Evolutionary conservation across 2,329 filamentous ascomycete species (phyloP).

Genomic region (Dothistroma septosporum): DNA sequence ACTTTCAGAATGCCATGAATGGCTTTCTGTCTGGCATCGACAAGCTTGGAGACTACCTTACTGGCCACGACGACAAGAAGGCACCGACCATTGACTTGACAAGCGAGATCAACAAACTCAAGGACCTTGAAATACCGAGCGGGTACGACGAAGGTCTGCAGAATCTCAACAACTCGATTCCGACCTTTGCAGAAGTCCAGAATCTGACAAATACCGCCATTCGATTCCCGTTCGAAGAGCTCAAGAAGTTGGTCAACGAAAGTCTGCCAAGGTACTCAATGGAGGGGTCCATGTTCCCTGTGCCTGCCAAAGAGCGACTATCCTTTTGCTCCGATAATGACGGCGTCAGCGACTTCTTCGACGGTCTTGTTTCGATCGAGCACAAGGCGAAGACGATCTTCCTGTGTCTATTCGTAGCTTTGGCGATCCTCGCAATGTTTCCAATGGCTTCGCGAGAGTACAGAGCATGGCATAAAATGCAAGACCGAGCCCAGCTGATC

Average conservation of each 20-base stretch:
- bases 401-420: constrained; percentile 66
- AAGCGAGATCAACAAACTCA: constrained; percentile 60
- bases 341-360: constrained; percentile 79
- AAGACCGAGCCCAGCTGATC: constrained; percentile 64
- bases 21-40: constrained; percentile 51
- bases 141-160: constrained; percentile 65
- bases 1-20: constrained; percentile 53
- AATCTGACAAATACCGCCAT: constrained; percentile 75
- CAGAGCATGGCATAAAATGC: constrained; percentile 68
- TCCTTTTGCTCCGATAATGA: constrained; percentile 86
- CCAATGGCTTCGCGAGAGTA: constrained; percentile 81
- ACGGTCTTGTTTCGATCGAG: constrained; percentile 63
- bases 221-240: constrained; percentile 72
- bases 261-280: constrained; percentile 72
- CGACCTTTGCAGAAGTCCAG: constrained; percentile 76
- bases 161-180: constrained; percentile 70
- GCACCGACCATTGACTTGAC: constrained; percentile 62
- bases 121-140: constrained; percentile 64
- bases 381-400: constrained; percentile 68
- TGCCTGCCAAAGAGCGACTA: constrained; percentile 76
- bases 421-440: constrained; percentile 68
- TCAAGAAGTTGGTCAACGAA: constrained; percentile 69
- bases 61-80: constrained; percentile 36
- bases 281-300: constrained; percentile 70
- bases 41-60: constrained; percentile 39